These are phyloP conservation scores for Tremella yokohamensis DNA, from an alignment of 768 basidiomycete genomes.

Conservation along the genomic window DNA sequence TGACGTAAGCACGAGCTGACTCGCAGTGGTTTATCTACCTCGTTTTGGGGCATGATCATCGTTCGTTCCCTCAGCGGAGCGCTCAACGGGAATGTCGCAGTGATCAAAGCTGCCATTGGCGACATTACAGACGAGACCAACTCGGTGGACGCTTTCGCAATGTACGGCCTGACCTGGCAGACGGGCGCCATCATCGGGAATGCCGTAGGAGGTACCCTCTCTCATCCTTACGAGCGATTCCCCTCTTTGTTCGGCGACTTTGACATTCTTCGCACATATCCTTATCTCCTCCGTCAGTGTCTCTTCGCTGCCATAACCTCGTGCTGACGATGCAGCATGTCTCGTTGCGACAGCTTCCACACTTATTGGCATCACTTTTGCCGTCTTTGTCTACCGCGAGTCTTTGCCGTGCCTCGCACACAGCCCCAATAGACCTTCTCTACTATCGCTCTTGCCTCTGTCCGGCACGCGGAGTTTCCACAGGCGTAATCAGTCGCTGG, in stretches of 20 bases:
- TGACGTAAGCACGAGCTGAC: neutral
- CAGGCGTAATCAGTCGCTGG: conserved; percentile 11
- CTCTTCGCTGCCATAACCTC: neutral
- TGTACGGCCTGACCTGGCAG: conserved; percentile 50
- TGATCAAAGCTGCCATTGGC: conserved; percentile 46
- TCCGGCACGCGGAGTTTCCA: neutral
- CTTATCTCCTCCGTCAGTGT: conserved; percentile 41
- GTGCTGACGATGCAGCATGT: conserved; percentile 28
- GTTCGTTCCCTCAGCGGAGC: conserved; percentile 44
- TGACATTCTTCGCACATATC: conserved; percentile 27
- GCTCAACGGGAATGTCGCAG: conserved; percentile 48
- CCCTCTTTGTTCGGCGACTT: conserved; percentile 35
- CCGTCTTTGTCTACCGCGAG: conserved; percentile 36
- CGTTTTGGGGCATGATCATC: conserved; percentile 46
- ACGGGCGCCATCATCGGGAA: conserved; percentile 42
- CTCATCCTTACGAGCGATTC: conserved; percentile 46
- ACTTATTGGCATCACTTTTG: conserved; percentile 40
- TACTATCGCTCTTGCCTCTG: conserved; percentile 1
- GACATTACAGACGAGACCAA: conserved; percentile 50
- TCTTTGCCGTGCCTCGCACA: conserved; percentile 24
- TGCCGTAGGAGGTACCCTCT: conserved; percentile 39
- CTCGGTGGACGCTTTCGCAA: conserved; percentile 48
- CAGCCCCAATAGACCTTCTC: neutral
- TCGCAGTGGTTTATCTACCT: conserved; percentile 39
- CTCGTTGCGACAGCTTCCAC: conserved; percentile 38